Evolutionary conservation across 805 yeast genomes (phyloP).

Genomic region (Schwanniomyces occidentalis): DNA sequence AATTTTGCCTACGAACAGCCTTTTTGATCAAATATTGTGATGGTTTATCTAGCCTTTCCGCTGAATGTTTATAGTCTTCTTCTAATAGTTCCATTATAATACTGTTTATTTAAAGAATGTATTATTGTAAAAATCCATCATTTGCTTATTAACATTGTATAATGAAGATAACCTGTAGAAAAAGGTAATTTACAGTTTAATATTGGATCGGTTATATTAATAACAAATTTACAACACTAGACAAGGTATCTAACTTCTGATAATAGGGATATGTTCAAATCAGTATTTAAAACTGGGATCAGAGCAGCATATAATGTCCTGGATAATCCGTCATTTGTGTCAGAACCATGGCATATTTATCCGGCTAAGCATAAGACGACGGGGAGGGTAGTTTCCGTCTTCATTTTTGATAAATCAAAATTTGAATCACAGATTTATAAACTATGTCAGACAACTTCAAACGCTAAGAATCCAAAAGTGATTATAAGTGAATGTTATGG

Average conservation of each 20-base stretch:
- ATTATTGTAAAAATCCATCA: too few relatives aligned
- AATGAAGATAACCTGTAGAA: too few relatives aligned
- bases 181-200: too few relatives aligned
- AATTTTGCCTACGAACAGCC: slow-evolving; percentile 53
- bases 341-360: slow-evolving; percentile 82
- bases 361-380: slow-evolving; percentile 75
- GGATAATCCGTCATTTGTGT: slow-evolving; percentile 65
- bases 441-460: slow-evolving; percentile 30
- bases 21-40: slow-evolving; percentile 66
- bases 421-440: slow-evolving; percentile 55
- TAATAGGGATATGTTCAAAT: slow-evolving; percentile 57
- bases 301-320: slow-evolving; percentile 68
- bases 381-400: slow-evolving; percentile 72
- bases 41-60: slow-evolving; percentile 69
- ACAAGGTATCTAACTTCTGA: too few relatives aligned
- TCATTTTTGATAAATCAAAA: slow-evolving; percentile 79
- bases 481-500: slow-evolving; percentile 64
- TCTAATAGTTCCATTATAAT: slow-evolving; percentile 41
- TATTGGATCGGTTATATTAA: too few relatives aligned
- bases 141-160: too few relatives aligned
- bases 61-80: slow-evolving; percentile 59
- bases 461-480: slow-evolving; percentile 47
- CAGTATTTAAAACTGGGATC: slow-evolving; percentile 59
- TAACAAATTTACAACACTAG: too few relatives aligned
- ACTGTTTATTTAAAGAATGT: too few relatives aligned